phyloP scores from a whole-genome alignment of 805 yeast species.

The Candida sithepensis region DNA sequence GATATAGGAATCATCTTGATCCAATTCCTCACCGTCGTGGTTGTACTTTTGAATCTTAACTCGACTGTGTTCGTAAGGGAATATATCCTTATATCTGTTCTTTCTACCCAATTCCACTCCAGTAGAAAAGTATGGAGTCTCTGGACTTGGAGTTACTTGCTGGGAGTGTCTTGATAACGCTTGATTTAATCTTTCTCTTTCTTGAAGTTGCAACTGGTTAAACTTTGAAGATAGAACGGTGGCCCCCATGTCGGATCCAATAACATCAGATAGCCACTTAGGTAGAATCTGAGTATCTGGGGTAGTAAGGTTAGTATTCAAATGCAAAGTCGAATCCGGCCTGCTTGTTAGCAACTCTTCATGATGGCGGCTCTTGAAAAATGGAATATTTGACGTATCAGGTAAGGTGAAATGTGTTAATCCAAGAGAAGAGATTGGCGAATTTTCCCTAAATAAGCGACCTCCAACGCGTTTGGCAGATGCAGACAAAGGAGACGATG shows the following conservation, averaged over 20 bases:
- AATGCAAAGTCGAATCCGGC: conserved; percentile 26
- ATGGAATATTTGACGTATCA: conserved; percentile 35
- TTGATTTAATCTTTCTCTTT: conserved; percentile 59
- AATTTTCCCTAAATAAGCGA: conserved; percentile 9
- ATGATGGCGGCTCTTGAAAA: conserved; percentile 47
- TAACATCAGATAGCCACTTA: conserved; percentile 45
- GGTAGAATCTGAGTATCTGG: conserved; percentile 38
- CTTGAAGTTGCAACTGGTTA: conserved; percentile 62
- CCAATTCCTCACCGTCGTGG: conserved; percentile 18
- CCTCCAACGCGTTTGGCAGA: conserved; percentile 2
- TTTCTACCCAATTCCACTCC: conserved; percentile 82
- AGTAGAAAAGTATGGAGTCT: conserved; percentile 50
- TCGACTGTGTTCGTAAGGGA: conserved; percentile 82
- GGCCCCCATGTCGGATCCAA: conserved; percentile 36
- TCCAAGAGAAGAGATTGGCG: conserved; percentile 31
- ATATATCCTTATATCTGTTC: conserved; percentile 84
- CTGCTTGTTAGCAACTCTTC: conserved; percentile 41
- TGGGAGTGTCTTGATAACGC: conserved; percentile 32
- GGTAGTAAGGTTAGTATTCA: conserved; percentile 21
- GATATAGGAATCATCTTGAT: conserved; percentile 55
- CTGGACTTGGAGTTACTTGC: conserved; percentile 16
- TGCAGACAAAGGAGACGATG: conserved; percentile 22
- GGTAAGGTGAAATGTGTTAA: conserved; percentile 57
- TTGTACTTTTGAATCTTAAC: conserved; percentile 48
- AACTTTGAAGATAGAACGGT: conserved; percentile 49